Conservation (phyloP, 345 rosid genomes). For the Linum lewisii region DNA sequence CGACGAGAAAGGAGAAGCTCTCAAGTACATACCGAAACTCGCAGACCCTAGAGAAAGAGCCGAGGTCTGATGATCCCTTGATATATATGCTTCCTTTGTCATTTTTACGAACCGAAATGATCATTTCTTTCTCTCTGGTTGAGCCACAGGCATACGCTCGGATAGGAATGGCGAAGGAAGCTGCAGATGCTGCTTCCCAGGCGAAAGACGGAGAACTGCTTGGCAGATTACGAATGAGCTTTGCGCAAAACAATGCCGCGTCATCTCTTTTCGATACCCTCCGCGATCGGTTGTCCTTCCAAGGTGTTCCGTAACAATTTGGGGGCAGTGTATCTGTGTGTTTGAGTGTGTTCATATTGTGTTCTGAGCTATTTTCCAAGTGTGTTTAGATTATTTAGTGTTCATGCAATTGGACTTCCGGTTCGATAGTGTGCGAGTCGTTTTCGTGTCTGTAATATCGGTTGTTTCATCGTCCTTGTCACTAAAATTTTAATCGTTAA, state of each 20-base stretch:
- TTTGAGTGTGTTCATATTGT: slow-evolving; percentile 9
- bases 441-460: no score
- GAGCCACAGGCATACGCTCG: slow-evolving; percentile 75
- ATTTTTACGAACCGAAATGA: no score
- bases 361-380: no score
- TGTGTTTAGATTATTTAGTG: no score
- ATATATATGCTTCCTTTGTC: no score
- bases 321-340: background rate
- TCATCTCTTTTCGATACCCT: slow-evolving; percentile 82
- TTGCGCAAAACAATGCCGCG: slow-evolving; percentile 74
- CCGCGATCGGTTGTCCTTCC: slow-evolving; percentile 72
- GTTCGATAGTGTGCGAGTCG: no score
- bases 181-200: slow-evolving; percentile 93
- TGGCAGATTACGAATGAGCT: slow-evolving; percentile 69
- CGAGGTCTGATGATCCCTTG: slow-evolving; percentile 44
- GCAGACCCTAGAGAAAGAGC: slow-evolving; percentile 85
- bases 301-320: slow-evolving; percentile 41
- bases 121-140: background rate
- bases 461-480: no score
- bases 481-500: no score
- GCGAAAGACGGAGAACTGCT: slow-evolving; percentile 92
- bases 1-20: slow-evolving; percentile 83
- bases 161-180: slow-evolving; percentile 97
- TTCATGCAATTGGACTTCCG: no score
- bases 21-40: slow-evolving; percentile 85